Evolutionary conservation across 139 green algal genomes (phyloP), one percentile per base, ranked within the genome.

Genomic region (Chlamydomonas schloesseri): DNA sequence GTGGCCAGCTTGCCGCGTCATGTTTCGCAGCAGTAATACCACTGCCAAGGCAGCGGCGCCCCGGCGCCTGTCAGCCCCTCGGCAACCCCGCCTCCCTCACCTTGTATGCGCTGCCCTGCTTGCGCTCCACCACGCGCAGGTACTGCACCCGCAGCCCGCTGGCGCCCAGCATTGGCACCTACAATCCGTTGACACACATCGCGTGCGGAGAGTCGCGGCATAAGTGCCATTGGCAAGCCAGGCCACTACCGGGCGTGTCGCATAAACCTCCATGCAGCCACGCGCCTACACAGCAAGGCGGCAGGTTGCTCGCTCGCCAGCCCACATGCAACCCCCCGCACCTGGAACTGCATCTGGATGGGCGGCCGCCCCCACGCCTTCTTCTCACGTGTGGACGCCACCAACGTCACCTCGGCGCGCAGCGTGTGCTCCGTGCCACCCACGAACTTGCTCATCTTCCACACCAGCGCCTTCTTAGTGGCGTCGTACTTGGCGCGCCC

Each of bases 401-500:
- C 95, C 86, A 99, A 92, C 79, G 96, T 93, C 81, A 99, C 97
- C 73, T 96, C 93, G 5, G 97, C 97, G 3, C 92, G 87, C 88
- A 99, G 90, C 28, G 90, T 96, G 83, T 98, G 92, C 88, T 99
- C 96, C 17, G 83, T 81, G 73, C 93, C 86, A 0, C 95, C 95
- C 15, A 86, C 78, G 70, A 97, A 97, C 31, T 94, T 94, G 84
- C 95, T 93, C 20, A 85, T 82, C 71, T 77, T 77, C 68, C 73
- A 87, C 64, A 99, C 93, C 37, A 99, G 92, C 21, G 92, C 92
- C 60, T 97, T 93, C 53, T 95, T 93, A n/a, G 93, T 96, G 47
- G 96, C 88, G 84, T 98, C 96, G 90, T 99, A 99, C 92, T 99
- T 99, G 67, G 96, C 96, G 73, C 97, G 97, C 55, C 97, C 97